Conservation (phyloP, 2,329 filamentous ascomycete species). For the Penicillium italicum region DNA sequence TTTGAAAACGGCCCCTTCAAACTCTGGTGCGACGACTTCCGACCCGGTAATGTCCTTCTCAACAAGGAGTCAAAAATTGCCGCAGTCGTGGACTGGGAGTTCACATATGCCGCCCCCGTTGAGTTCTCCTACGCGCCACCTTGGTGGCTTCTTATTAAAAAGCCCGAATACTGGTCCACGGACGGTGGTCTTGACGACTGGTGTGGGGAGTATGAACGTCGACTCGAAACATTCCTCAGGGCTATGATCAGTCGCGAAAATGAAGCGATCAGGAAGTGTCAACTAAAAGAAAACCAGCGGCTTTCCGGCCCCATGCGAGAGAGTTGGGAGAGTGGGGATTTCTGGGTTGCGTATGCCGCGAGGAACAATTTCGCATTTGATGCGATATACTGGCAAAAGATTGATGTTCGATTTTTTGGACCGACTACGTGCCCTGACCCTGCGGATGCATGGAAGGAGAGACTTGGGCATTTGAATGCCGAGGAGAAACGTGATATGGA, state of each 20-base stretch:
- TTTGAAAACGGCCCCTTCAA: constrained; percentile 15
- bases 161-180: constrained; percentile 21
- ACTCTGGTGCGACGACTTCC: constrained; percentile 25
- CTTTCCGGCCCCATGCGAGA: constrained; percentile 13
- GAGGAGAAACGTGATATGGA: neutral
- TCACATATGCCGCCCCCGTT: constrained; percentile 21
- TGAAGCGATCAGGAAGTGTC: neutral
- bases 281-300: constrained; percentile 7
- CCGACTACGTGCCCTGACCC: neutral
- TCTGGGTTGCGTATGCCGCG: neutral
- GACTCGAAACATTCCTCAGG: constrained; percentile 17
- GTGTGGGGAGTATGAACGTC: constrained; percentile 10
- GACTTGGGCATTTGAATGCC: neutral
- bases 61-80: constrained; percentile 11
- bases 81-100: constrained; percentile 25
- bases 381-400: constrained; percentile 8
- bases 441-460: neutral
- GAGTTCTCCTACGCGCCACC: constrained; percentile 22
- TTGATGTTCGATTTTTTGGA: constrained; percentile 12
- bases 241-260: constrained; percentile 14
- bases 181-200: constrained; percentile 17
- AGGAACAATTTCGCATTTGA: constrained; percentile 13
- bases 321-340: neutral
- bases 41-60: constrained; percentile 19
- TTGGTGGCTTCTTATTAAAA: constrained; percentile 25